phyloP scores from a whole-genome alignment of 306 rosid genomes.

The Lagenaria siceraria region DNA sequence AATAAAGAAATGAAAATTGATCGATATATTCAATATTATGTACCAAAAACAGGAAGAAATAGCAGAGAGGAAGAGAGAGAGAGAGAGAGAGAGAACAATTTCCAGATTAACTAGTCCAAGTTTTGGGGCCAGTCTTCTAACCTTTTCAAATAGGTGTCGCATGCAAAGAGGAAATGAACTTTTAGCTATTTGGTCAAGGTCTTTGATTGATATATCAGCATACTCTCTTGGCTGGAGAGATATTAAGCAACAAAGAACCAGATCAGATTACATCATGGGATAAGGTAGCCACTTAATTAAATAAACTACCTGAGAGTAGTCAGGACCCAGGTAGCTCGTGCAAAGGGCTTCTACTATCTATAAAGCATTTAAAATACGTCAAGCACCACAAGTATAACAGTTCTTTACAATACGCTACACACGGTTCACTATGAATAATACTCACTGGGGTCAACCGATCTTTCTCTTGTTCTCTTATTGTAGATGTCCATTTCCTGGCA shows the following conservation, averaged over 20 bases:
- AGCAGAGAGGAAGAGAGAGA: background rate
- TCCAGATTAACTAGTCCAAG: background rate
- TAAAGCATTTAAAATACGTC: constrained; percentile 18
- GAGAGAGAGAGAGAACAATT: constrained; percentile 3
- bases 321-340: constrained; percentile 87
- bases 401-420: background rate
- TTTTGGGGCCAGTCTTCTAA: constrained; percentile 14
- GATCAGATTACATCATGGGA: constrained; percentile 11
- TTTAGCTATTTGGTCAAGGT: constrained; percentile 67
- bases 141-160: constrained; percentile 94
- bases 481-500: constrained; percentile 87
- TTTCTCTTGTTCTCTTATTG: constrained; percentile 63
- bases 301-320: constrained; percentile 68
- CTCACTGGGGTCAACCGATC: constrained; percentile 84
- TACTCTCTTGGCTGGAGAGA: constrained; percentile 53
- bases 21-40: background rate
- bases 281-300: background rate
- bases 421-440: constrained; percentile 11
- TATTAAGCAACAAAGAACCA: constrained; percentile 14
- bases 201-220: constrained; percentile 61
- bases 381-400: constrained; percentile 11
- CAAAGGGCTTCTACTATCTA: constrained; percentile 84
- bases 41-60: background rate
- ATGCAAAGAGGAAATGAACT: constrained; percentile 93
- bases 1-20: constrained; percentile 1